A percentile compares a stretch with the other conserved stretches of the same genome.
phyloP scores from a whole-genome alignment of 768 basidiomycete genomes.

The Epithele typhae region DNA sequence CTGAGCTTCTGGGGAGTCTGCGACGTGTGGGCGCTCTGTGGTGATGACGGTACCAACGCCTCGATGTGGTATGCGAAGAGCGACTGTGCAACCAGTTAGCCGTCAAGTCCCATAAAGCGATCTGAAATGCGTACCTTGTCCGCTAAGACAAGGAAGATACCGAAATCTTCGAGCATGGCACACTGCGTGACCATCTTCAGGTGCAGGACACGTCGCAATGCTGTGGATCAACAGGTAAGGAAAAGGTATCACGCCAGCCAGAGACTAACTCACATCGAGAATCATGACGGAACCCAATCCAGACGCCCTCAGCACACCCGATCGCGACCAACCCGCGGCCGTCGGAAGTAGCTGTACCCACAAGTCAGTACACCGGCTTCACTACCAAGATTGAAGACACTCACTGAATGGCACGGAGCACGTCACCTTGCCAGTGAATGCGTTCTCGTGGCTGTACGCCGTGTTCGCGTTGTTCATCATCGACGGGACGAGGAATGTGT shows the following conservation, averaged over 20 bases:
- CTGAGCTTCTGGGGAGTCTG: constrained; percentile 89
- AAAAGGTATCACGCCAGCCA: not conserved
- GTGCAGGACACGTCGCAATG: constrained; percentile 90
- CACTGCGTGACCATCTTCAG: constrained; percentile 92
- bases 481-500: constrained; percentile 81
- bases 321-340: constrained; percentile 85
- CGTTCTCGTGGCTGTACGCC: constrained; percentile 64
- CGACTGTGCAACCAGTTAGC: constrained; percentile 39
- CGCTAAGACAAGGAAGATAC: constrained; percentile 92
- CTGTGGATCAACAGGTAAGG: constrained; percentile 45
- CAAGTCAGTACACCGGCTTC: not conserved
- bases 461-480: constrained; percentile 44
- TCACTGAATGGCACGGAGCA: constrained; percentile 91
- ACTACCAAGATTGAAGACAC: constrained; percentile 10
- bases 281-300: constrained; percentile 91
- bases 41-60: constrained; percentile 87
- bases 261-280: constrained; percentile 55
- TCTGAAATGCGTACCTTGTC: constrained; percentile 57
- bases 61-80: constrained; percentile 95
- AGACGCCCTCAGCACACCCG: constrained; percentile 93
- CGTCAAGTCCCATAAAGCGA: no score
- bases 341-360: constrained; percentile 65
- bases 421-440: constrained; percentile 82
- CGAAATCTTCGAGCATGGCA: constrained; percentile 94
- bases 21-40: constrained; percentile 57